Evolutionary conservation across 768 basidiomycete species (phyloP).

Genomic region (Chalciporus sphaerocephalus): DNA sequence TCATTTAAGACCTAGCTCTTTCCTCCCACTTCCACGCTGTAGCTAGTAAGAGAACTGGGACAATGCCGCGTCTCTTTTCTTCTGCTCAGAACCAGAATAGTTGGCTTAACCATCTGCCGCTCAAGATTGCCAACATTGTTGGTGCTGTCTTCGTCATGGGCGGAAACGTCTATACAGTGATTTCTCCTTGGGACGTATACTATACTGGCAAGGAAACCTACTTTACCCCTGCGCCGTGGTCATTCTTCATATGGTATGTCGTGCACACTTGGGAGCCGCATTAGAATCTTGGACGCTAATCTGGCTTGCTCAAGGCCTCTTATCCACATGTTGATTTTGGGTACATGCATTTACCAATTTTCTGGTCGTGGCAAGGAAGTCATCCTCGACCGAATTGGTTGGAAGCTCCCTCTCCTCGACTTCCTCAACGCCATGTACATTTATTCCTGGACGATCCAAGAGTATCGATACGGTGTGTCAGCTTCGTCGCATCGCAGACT

Average conservation of each 20-base stretch:
- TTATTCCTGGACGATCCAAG: constrained; percentile 51
- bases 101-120: constrained; percentile 47
- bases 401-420: constrained; percentile 60
- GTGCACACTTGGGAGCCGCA: neutral
- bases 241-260: constrained; percentile 57
- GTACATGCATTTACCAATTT: constrained; percentile 61
- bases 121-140: constrained; percentile 59
- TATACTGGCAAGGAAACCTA: constrained; percentile 55
- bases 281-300: neutral
- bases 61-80: constrained; percentile 26
- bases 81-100: constrained; percentile 21
- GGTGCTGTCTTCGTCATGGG: constrained; percentile 55
- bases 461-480: constrained; percentile 42
- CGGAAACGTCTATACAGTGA: constrained; percentile 57
- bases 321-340: constrained; percentile 63
- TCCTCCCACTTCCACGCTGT: constrained; percentile 2
- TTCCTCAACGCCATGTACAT: constrained; percentile 64
- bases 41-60: neutral
- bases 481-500: neutral
- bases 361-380: constrained; percentile 49
- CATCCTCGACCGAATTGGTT: constrained; percentile 61
- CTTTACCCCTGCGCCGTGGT: constrained; percentile 61
- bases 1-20: constrained; percentile 11
- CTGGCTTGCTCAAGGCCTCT: constrained; percentile 40
- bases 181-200: constrained; percentile 48